Evolutionary conservation across 208 protist species (phyloP).

Genomic region (Trichomonas gallinae): DNA sequence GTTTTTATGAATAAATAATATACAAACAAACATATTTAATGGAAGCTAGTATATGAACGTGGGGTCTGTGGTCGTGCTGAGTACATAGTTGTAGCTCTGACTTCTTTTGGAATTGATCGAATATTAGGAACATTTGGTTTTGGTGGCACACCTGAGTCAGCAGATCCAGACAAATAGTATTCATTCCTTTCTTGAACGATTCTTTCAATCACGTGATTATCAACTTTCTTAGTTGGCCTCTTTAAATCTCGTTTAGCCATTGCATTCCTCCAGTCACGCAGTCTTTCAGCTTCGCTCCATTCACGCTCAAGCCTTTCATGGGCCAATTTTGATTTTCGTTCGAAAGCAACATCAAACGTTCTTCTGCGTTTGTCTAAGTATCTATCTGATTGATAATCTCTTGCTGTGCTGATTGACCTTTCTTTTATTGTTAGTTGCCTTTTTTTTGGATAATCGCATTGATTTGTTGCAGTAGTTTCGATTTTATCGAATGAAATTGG

Average conservation of each 20-base stretch:
- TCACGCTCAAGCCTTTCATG: not conserved
- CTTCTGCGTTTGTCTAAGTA: not conserved
- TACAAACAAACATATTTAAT: not conserved
- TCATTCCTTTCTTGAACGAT: not conserved
- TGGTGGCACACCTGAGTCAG: not conserved
- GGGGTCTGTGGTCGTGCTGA: not conserved
- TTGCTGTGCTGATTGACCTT: not conserved
- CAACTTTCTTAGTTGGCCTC: not conserved
- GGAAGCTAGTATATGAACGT: not conserved
- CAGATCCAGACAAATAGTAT: not conserved
- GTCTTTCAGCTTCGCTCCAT: not conserved
- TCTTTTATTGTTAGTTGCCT: not conserved
- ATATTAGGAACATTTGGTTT: not conserved
- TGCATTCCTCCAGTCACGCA: not conserved
- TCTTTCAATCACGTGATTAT: not conserved
- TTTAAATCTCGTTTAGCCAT: not conserved
- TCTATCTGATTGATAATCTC: not conserved
- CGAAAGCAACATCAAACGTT: not conserved
- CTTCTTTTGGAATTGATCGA: not conserved
- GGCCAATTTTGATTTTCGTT: not conserved
- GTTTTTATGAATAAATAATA: not conserved
- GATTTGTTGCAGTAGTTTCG: not conserved
- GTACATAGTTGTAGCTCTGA: not conserved
- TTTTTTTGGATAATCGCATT: not conserved
- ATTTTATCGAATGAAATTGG: not conserved